Evolutionary conservation across 73 alveolate species (phyloP).

Genomic region (Paramecium sexaurelia): DNA sequence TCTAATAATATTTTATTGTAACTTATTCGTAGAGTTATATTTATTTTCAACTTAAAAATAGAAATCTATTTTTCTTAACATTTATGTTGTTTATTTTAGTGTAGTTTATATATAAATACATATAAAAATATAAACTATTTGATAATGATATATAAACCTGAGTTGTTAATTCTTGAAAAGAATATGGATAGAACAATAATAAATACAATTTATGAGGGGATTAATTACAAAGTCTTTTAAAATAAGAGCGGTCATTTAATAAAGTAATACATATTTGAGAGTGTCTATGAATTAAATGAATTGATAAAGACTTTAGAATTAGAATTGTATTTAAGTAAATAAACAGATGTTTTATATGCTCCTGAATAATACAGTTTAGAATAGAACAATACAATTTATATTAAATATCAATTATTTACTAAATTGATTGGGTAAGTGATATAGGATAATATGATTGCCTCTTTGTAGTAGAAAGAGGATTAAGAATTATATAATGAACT

Average conservation of each 20-base stretch:
- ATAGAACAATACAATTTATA: background rate
- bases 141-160: background rate
- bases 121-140: background rate
- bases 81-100: background rate
- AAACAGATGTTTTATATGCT: background rate
- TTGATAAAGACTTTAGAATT: background rate
- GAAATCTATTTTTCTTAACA: too few relatives aligned
- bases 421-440: background rate
- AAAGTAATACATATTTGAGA: background rate
- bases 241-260: background rate
- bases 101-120: too few relatives aligned
- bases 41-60: too few relatives aligned
- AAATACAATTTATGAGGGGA: background rate
- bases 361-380: background rate
- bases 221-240: background rate
- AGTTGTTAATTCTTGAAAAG: background rate
- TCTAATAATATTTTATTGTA: too few relatives aligned
- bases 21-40: too few relatives aligned
- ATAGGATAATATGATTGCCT: background rate
- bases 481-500: constrained; percentile 7
- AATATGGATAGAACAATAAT: background rate
- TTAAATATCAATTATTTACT: background rate
- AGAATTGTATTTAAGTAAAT: background rate
- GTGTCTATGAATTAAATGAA: background rate
- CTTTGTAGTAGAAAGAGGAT: background rate